phyloP scores from a whole-genome alignment of 139 green algal species.

The Chlamydomonas incerta region DNA sequence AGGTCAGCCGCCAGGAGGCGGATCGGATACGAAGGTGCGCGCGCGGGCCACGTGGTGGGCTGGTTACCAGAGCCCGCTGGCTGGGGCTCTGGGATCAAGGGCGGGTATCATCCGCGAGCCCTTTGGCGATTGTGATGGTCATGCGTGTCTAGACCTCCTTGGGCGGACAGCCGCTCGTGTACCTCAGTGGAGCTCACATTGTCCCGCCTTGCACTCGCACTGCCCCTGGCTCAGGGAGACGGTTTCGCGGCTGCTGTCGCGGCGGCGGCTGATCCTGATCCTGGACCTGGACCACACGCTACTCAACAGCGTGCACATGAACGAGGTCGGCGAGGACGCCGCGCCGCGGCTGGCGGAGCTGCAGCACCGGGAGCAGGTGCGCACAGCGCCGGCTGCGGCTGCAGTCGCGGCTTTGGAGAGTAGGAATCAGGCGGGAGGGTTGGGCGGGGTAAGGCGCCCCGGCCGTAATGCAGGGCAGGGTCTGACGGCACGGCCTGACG shows the following conservation, averaged over 20 bases:
- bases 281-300: slow-evolving; percentile 98
- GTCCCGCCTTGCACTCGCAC: too few species aligned
- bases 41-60: not conserved
- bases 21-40: slow-evolving; percentile 44
- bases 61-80: too few species aligned
- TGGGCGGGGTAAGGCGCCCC: not conserved
- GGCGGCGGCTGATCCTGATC: slow-evolving; percentile 77
- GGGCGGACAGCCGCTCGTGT: too few species aligned
- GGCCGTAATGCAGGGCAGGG: too few species aligned
- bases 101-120: too few species aligned
- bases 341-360: not conserved
- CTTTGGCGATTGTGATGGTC: too few species aligned
- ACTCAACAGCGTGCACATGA: slow-evolving; percentile 80
- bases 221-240: slow-evolving; percentile 1
- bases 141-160: too few species aligned
- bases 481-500: too few species aligned
- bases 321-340: slow-evolving; percentile 38
- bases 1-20: slow-evolving; percentile 58
- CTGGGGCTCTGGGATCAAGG: too few species aligned
- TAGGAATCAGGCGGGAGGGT: too few species aligned
- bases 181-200: too few species aligned
- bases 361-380: slow-evolving; percentile 11
- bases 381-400: not conserved
- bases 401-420: too few species aligned
- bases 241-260: slow-evolving; percentile 49